Conservation (phyloP, 768 basidiomycete genomes). For the Rubroboletus satanas region DNA sequence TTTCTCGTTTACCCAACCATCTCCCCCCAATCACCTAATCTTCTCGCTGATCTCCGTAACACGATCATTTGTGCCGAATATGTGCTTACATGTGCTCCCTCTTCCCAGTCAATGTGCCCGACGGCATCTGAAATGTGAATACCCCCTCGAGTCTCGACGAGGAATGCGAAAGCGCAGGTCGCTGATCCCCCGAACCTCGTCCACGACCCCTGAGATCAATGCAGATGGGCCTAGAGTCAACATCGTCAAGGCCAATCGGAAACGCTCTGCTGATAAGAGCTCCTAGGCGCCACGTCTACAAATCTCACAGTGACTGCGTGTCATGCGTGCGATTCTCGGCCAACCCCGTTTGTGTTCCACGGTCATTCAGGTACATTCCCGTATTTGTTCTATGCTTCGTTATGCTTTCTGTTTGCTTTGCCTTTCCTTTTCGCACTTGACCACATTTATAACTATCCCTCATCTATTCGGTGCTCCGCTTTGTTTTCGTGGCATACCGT, state of each 20-base stretch:
- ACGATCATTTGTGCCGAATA: constrained; percentile 4
- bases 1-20: constrained; percentile 6
- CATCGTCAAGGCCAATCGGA: constrained; percentile 22
- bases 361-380: background rate
- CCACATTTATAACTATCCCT: constrained; percentile 27
- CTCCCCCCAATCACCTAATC: constrained; percentile 19
- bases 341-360: background rate
- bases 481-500: constrained; percentile 24
- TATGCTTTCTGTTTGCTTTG: constrained; percentile 26
- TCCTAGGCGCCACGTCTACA: constrained; percentile 14
- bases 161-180: constrained; percentile 53
- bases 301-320: background rate
- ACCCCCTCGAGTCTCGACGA: constrained; percentile 64
- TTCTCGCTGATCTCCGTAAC: constrained; percentile 28
- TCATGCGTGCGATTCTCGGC: constrained; percentile 11
- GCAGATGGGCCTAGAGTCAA: constrained; percentile 24
- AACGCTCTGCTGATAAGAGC: constrained; percentile 28
- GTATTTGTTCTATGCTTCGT: constrained; percentile 18
- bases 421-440: constrained; percentile 1
- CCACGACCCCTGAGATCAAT: constrained; percentile 25
- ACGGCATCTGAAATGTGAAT: constrained; percentile 66
- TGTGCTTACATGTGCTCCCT: constrained; percentile 25
- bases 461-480: constrained; percentile 26
- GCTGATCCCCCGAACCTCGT: constrained; percentile 31
- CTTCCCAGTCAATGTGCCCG: constrained; percentile 64